phyloP scores from a whole-genome alignment of 352 stramenopile genomes.

The Phytophthora ramorum region DNA sequence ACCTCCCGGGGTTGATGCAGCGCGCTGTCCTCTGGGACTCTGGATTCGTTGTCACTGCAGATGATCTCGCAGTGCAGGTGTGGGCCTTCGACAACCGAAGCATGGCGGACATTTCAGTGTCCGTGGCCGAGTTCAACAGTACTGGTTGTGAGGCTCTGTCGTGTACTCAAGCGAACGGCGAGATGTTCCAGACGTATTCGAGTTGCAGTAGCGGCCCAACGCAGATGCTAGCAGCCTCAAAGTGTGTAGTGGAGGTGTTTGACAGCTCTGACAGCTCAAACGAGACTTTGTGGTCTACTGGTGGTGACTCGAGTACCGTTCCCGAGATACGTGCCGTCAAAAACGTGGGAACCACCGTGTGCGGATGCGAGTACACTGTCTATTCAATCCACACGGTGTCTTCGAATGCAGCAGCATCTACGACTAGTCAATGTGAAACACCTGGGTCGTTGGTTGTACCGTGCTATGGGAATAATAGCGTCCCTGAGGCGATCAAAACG shows the following conservation, averaged over 20 bases:
- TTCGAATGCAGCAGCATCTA: not conserved
- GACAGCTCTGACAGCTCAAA: conserved; percentile 3
- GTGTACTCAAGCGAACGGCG: conserved; percentile 19
- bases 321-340: conserved; percentile 28
- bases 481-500: conserved; percentile 13
- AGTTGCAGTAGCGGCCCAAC: conserved; percentile 21
- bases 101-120: conserved; percentile 35
- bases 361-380: conserved; percentile 19
- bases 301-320: conserved; percentile 8
- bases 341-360: conserved; percentile 16
- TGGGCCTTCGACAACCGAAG: conserved; percentile 27
- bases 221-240: conserved; percentile 25
- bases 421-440: conserved; percentile 20
- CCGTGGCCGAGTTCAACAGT: conserved; percentile 19
- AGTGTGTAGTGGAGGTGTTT: conserved; percentile 30
- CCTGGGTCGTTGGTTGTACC: conserved; percentile 41
- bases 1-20: conserved; percentile 37
- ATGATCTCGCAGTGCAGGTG: conserved; percentile 20
- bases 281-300: conserved; percentile 26
- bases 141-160: conserved; percentile 17
- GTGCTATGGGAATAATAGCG: conserved; percentile 32
- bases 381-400: conserved; percentile 31
- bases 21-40: conserved; percentile 46
- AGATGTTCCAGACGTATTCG: conserved; percentile 11
- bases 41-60: conserved; percentile 27